These are phyloP conservation scores for Casaregolazyma suthepensis DNA, from an alignment of 1,139 yeast species.

Conservation along the genomic window DNA sequence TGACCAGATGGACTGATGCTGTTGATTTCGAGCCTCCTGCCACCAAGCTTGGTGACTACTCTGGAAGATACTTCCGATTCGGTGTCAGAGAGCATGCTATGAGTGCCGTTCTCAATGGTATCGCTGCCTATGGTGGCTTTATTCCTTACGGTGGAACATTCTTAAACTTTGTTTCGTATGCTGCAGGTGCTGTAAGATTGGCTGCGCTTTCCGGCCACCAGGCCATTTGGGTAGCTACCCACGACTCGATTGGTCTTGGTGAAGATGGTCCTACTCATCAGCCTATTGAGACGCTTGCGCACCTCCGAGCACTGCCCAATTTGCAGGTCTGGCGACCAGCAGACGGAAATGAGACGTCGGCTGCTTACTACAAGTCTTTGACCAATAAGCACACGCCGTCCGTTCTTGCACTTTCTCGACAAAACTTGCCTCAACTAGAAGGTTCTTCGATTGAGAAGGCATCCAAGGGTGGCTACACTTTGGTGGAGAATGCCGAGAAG, in stretches of 20 bases:
- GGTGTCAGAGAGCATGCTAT: conserved; percentile 99
- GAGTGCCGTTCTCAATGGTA: conserved; percentile 99
- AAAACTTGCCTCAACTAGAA: conserved; percentile 93
- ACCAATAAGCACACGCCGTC: conserved; percentile 74
- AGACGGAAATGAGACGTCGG: conserved; percentile 98
- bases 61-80: conserved; percentile 93
- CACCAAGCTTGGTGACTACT: conserved; percentile 74
- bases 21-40: conserved; percentile 91
- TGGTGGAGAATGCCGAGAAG: conserved; percentile 44
- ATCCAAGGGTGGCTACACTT: conserved; percentile 88
- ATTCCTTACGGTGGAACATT: conserved; percentile 97
- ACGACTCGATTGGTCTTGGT: conserved; percentile 98
- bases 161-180: conserved; percentile 96
- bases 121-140: conserved; percentile 90
- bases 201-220: conserved; percentile 93
- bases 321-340: conserved; percentile 98
- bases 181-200: conserved; percentile 95
- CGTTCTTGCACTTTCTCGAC: conserved; percentile 91
- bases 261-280: conserved; percentile 99
- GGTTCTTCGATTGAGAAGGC: conserved; percentile 93
- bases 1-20: conserved; percentile 83
- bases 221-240: conserved; percentile 96
- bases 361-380: conserved; percentile 83
- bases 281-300: conserved; percentile 98
- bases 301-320: conserved; percentile 96